Percentiles rank a stretch among this genome's conserved stretches.
Conservation (phyloP, 2,329 filamentous ascomycete genomes). For the Trematosphaeria pertusa region DNA sequence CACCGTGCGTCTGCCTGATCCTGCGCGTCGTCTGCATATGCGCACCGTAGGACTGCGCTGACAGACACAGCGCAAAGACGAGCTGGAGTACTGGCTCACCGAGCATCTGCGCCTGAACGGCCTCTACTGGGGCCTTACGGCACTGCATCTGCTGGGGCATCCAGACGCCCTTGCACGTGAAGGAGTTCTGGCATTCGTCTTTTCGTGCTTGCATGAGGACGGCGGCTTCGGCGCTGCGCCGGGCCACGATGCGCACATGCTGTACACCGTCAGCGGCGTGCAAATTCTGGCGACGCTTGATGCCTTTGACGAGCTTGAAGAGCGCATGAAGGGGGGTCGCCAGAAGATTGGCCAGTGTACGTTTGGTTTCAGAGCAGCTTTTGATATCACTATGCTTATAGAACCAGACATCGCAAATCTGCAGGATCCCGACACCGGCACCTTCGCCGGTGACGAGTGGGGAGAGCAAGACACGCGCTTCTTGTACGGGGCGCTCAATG, state of each 20-base stretch:
- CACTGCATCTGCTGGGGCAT: conserved; percentile 81
- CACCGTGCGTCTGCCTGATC: conserved; percentile 64
- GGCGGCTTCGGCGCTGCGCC: conserved; percentile 95
- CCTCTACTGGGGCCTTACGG: conserved; percentile 93
- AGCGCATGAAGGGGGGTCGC: conserved; percentile 69
- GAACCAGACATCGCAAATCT: conserved; percentile 75
- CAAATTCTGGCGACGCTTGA: conserved; percentile 90
- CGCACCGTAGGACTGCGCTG: conserved; percentile 38
- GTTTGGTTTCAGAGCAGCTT: conserved; percentile 45
- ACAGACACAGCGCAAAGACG: conserved; percentile 76
- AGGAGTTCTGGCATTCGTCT: conserved; percentile 88
- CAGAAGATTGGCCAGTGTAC: conserved; percentile 79
- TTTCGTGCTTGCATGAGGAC: conserved; percentile 87
- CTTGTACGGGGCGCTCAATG: conserved; percentile 87
- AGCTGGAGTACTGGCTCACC: conserved; percentile 97
- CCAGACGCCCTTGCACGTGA: conserved; percentile 82
- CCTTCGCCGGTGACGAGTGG: conserved; percentile 94
- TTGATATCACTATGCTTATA: conserved; percentile 28
- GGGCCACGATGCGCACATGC: conserved; percentile 92
- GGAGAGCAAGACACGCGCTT: conserved; percentile 96
- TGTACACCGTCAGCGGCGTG: conserved; percentile 93
- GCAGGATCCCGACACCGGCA: conserved; percentile 81
- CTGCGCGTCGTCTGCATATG: conserved; percentile 10
- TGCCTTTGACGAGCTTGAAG: conserved; percentile 82
- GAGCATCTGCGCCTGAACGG: conserved; percentile 96